Base-by-base conservation (phyloP, 768 basidiomycete genomes). In the Panaeolus cyanescens region DNA sequence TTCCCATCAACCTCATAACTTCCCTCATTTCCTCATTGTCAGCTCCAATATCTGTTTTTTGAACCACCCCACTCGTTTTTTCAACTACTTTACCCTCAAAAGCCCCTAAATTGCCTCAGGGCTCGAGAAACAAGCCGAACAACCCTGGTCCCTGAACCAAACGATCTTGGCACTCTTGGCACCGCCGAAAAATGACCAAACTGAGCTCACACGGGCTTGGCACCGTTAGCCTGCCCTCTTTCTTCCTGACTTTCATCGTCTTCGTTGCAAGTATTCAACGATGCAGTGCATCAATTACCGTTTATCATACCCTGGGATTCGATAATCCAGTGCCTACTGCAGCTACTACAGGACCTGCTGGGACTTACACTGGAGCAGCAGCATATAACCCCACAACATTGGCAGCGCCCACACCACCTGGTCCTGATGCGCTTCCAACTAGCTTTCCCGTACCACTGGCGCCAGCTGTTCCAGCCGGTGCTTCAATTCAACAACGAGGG, bases 351-450 rank as follows among this genome's bases (percentile, higher is more conserved):
- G 79, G 77, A 7, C 59, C 72, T 2, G 71, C 77, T 25, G 75
- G 80, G 4, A 71, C 67, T 8, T 85, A 82, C 62, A 85, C 83
- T 0, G 80, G 80, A 1, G 70, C 79, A 2, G 82, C 85, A 5
- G 84, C 83, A 0, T 88, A 87, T 65, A 80, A 89, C 65, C 78
- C 81, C 3, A 80, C 79, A 0, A 66, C 77, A 8, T 77, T 90
- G 5, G 70, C 64, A 31, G 72, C 87, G 1, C 87, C 88, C 5
- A 67, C 85, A 0, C 72, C 85, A 1, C 88, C 88, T 0, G 75
- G 72, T 54, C 78, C 81, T 1, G 58, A 74, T 1, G 77, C 79
- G 5, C 65, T 78, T 4, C 69, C 77, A 19, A 80, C 77, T 1
- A 71, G 77, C 31, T 85, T 88, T 67, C 65, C 64, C 25, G 68